A percentile compares a stretch with the other conserved stretches of the same genome.
Evolutionary conservation across 2,329 filamentous ascomycete genomes (phyloP).

Genomic region (Aspergillus calidoustus): DNA sequence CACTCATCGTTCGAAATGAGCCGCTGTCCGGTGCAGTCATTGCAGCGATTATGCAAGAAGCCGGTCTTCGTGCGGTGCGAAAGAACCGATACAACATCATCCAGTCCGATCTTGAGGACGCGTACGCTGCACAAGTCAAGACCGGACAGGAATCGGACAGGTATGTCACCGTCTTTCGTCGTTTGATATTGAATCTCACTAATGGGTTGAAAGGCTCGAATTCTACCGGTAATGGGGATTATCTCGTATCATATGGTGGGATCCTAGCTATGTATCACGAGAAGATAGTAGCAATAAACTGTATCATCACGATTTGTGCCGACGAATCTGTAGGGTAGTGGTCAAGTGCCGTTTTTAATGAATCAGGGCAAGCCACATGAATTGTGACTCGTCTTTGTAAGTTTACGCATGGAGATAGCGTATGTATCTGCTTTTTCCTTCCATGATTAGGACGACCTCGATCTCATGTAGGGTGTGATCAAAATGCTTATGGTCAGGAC

Average conservation of each 20-base stretch:
- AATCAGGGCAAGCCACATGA: neutral
- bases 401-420: no score
- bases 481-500: no score
- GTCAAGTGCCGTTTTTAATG: constrained; percentile 11
- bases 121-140: constrained; percentile 97
- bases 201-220: constrained; percentile 73
- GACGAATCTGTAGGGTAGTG: constrained; percentile 26
- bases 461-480: no score
- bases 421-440: no score
- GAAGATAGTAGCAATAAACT: constrained; percentile 30
- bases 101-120: constrained; percentile 93
- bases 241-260: constrained; percentile 15
- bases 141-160: constrained; percentile 70
- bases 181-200: constrained; percentile 42
- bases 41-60: constrained; percentile 99
- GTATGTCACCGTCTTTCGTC: constrained; percentile 35
- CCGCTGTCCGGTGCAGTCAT: constrained; percentile 94
- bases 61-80: constrained; percentile 86
- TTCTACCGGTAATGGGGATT: constrained; percentile 71
- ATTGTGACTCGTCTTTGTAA: neutral
- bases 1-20: constrained; percentile 94
- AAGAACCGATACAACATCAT: constrained; percentile 99
- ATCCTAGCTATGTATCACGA: constrained; percentile 26
- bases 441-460: no score
- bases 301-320: constrained; percentile 35